Base-by-base conservation (phyloP, 495 filamentous ascomycete genomes). In the Penicillium soppii region DNA sequence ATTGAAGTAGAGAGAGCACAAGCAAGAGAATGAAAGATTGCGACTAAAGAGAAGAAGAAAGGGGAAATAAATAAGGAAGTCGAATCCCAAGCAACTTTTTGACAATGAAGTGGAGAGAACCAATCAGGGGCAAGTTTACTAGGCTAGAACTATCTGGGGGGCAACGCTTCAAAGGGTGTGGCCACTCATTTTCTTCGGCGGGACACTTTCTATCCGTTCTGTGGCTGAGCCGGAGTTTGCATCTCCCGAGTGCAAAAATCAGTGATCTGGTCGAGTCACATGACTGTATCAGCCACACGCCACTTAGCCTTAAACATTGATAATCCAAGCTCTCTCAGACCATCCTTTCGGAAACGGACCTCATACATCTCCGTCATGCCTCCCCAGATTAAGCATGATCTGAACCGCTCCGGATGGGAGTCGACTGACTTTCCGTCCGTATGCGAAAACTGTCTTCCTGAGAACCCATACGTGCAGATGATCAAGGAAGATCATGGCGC, bases 401-500 rank as follows among this genome's bases (percentile, higher is more conserved):
- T 97, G 23, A 98, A 98, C 75, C 84, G 95, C 40, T 92, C 91
- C 2, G 94, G 94, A 26, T 95, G 90, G 89, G 94, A 98, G 70
- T 86, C 88, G 26, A 96, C 94, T 20, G 91, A 84, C 59, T 83
- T 84, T 37, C 81, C 82, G 2, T 83, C 79, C 1, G 80, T 84
- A 12, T 86, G 83, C 61, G 84, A 88, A 61, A 82, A 76, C 65
- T 98, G 95, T 66, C 84, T 98, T 5, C 92, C 94, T 29, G 90
- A 95, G 50, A 97, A 97, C 63, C 94, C 91, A 5, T 97, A 95
- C 68, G 94, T 98, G 36, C 92, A 97, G 68, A 97, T 98, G 91
- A 77, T 97, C 39, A 98, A 98, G 67, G 89, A 96, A 65, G 92
- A 97, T 66, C 80, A 90, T 54, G 94, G 91, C 56, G 87, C 87